Conservation (phyloP, 1,284 basidiomycete genomes). For the Xanthoconium separans region DNA sequence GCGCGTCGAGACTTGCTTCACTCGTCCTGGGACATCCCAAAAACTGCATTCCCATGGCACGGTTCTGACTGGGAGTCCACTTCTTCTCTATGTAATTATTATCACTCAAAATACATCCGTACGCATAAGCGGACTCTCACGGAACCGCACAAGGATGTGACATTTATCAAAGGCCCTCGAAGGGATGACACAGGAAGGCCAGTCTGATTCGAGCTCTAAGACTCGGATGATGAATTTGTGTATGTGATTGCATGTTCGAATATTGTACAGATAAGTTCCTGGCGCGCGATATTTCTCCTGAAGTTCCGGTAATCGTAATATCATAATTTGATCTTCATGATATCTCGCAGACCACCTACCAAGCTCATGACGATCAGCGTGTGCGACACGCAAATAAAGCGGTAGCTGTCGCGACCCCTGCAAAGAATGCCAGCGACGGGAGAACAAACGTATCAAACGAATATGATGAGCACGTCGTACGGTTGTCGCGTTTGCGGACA, state of each 20-base stretch:
- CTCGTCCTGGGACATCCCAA: not conserved
- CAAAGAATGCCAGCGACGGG: conserved; percentile 22
- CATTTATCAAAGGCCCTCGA: not conserved
- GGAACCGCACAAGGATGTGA: not conserved
- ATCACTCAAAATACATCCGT: not conserved
- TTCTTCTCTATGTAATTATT: not conserved
- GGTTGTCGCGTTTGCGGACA: conserved; percentile 2
- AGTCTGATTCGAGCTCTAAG: conserved; percentile 2
- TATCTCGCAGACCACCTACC: conserved; percentile 11
- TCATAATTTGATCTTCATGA: not conserved
- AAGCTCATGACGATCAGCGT: conserved; percentile 15
- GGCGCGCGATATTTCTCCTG: too few species aligned
- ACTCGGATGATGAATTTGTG: not conserved
- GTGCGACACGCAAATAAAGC: conserved; percentile 17
- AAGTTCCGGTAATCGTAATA: not conserved
- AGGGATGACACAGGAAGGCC: not conserved
- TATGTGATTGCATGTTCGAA: too few species aligned
- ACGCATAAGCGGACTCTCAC: not conserved
- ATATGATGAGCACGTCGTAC: not conserved
- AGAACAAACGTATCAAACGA: conserved; percentile 15
- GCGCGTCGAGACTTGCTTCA: not conserved
- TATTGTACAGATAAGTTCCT: too few species aligned
- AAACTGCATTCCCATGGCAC: not conserved
- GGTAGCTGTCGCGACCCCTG: conserved; percentile 18
- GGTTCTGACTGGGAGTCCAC: not conserved